These are phyloP conservation scores for Leucosporidium scottii DNA, from an alignment of 768 basidiomycete genomes.

Conservation along the genomic window DNA sequence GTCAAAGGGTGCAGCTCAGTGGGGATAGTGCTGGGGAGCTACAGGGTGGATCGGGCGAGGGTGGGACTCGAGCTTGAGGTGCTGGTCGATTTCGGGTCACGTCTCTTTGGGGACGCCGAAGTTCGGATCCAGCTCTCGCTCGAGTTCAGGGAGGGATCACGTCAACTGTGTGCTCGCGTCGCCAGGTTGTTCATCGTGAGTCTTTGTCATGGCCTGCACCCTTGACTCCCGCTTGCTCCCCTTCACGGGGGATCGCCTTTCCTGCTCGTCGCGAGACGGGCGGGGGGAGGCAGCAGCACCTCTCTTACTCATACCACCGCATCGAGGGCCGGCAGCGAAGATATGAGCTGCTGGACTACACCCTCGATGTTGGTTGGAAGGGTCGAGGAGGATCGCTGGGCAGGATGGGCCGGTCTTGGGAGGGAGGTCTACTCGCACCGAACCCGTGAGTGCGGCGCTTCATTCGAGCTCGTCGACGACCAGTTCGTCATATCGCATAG, in stretches of 20 bases:
- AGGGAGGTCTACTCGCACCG: neutral
- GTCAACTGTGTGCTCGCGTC: neutral
- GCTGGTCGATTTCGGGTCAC: neutral
- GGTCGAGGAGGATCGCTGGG: neutral
- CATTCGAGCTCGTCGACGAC: constrained; percentile 20
- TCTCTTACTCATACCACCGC: neutral
- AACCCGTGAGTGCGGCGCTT: neutral
- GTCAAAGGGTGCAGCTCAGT: neutral
- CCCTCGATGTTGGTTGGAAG: too few species aligned
- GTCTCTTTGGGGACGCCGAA: neutral
- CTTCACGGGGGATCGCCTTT: neutral
- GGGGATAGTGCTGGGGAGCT: neutral
- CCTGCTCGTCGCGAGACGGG: neutral
- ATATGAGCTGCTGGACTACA: neutral
- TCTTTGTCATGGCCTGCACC: too few species aligned
- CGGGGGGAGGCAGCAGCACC: neutral
- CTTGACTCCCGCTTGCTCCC: neutral
- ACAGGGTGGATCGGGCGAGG: neutral
- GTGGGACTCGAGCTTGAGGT: neutral
- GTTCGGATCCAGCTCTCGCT: neutral
- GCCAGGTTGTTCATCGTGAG: too few species aligned
- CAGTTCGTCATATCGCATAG: constrained; percentile 30
- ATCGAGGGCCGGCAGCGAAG: neutral
- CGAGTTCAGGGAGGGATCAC: neutral
- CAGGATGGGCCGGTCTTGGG: neutral